Base-by-base conservation (phyloP, 2,329 filamentous ascomycete genomes). In the Chaetothyriales sp. region DNA sequence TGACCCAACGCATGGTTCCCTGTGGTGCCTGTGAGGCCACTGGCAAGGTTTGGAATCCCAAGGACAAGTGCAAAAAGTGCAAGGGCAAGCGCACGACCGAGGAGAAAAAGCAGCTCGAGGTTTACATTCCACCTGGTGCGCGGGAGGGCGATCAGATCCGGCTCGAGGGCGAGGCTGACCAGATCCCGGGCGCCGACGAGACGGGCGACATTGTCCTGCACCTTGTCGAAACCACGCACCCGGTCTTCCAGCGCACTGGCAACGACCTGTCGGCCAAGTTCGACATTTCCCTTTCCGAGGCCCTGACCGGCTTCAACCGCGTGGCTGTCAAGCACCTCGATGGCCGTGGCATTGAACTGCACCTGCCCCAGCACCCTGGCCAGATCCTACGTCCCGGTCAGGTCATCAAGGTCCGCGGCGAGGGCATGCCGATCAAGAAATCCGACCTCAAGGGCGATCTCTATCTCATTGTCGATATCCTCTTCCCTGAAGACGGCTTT, bases 21-120 rank as follows among this genome's bases (percentile, higher is more conserved):
- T 98, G 92, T 68, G 81, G 84, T 61, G 81, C 83, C 62, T 98
- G 92, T 69, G 76, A 81, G 53, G 90, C 89, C 32, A 78, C 81
- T n/a, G 92, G 92, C 5, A 81, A 82, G 63, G 81, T 89, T 63
- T 94, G 81, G 72, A 90, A 90, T 68, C 87, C 95, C 64, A 96
- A 96, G 74, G 92, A 98, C 64, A 86, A 87, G 65, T 98, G 92
- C 75, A 95, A 94, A 76, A 95, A 92, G 74, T 98, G 92, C 79
- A 96, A 96, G 71, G 92, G 92, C 63, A 86, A 85, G 67, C 79
- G 86, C 55, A 88, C 86, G 12, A 80, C 81, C 44, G 83, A 88
- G 62, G 85, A 92, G 69, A 92, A 86, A 69, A 98, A 96, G 72
- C 85, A 90, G 2, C 74, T 98, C 54, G 92, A 98, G 70, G 83